Percentiles rank a stretch among this genome's conserved stretches.
These are phyloP conservation scores for Paspalum notatum DNA, from an alignment of 176 grass and related monocot genomes.

Conservation along the genomic window DNA sequence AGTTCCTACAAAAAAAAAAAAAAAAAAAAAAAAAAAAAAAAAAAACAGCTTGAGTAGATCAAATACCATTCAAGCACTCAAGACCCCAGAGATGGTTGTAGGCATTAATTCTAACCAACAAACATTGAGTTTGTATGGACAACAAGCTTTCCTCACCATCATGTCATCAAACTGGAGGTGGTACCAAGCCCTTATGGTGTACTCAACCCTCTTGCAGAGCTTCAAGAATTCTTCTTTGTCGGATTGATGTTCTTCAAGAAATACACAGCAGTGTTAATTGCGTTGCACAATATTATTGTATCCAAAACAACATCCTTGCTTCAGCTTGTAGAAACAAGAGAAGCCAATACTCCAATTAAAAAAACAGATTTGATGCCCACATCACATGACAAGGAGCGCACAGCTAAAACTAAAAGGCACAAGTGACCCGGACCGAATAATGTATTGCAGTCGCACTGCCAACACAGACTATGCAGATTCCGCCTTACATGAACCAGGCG, in stretches of 20 bases:
- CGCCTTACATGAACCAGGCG: slow-evolving; percentile 18
- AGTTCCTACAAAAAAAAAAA: slow-evolving; percentile 66
- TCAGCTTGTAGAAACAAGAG: slow-evolving; percentile 21
- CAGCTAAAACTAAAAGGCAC: neutral
- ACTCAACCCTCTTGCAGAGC: slow-evolving; percentile 90
- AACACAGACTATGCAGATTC: slow-evolving; percentile 3
- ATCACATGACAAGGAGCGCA: neutral
- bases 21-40: slow-evolving; percentile 25
- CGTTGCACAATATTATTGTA: neutral
- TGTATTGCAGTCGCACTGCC: slow-evolving; percentile 22
- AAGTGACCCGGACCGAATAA: neutral
- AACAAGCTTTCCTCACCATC: slow-evolving; percentile 62
- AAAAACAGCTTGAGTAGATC: slow-evolving; percentile 31
- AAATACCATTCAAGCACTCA: slow-evolving; percentile 30
- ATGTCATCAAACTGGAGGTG: slow-evolving; percentile 98
- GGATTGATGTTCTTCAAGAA: slow-evolving; percentile 67
- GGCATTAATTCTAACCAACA: neutral
- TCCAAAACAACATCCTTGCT: slow-evolving; percentile 14
- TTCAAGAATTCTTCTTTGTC: slow-evolving; percentile 87
- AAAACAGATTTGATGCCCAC: slow-evolving; percentile 24
- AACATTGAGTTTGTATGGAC: neutral
- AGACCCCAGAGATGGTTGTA: slow-evolving; percentile 14
- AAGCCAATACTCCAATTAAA: neutral
- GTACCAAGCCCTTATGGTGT: slow-evolving; percentile 93
- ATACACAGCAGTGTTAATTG: slow-evolving; percentile 22